Percentiles rank a stretch among this genome's conserved stretches.
phyloP scores from a whole-genome alignment of 495 filamentous ascomycete species.

The Diplogelasinospora grovesii region DNA sequence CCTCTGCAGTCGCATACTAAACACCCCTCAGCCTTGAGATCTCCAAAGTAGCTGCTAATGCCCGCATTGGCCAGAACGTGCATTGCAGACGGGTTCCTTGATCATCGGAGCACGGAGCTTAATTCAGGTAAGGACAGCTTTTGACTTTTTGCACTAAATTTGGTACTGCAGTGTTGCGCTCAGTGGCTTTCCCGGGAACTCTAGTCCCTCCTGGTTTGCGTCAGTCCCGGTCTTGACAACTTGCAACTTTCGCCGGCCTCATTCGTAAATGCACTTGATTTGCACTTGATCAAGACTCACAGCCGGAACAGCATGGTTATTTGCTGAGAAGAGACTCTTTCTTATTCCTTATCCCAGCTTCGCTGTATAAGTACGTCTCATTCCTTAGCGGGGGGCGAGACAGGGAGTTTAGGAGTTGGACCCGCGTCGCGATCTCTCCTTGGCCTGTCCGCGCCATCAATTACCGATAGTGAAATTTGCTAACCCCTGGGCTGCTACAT shows the following conservation, averaged over 20 bases:
- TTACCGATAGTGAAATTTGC: too few species aligned
- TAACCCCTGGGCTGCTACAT: conserved; percentile 2
- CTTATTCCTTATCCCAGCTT: conserved; percentile 4
- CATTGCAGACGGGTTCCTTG: too few species aligned
- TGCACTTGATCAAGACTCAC: neutral
- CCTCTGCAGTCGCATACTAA: too few species aligned
- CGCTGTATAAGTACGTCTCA: too few species aligned
- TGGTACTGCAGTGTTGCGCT: conserved; percentile 1
- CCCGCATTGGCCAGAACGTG: too few species aligned
- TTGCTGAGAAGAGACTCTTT: conserved; percentile 8
- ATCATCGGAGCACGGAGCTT: conserved; percentile 7
- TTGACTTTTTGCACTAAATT: conserved; percentile 8
- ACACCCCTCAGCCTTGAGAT: too few species aligned
- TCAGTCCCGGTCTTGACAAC: conserved; percentile 19
- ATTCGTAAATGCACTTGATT: conserved; percentile 2
- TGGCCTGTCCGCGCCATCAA: too few species aligned
- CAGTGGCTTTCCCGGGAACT: conserved; percentile 12
- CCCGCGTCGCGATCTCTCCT: conserved; percentile 10
- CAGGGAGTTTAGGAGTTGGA: conserved; percentile 12
- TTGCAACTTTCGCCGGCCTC: conserved; percentile 14
- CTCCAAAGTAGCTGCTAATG: too few species aligned
- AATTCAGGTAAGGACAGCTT: conserved; percentile 21
- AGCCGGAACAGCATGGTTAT: conserved; percentile 10
- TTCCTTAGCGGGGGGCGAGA: too few species aligned
- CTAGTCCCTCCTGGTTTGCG: conserved; percentile 1